Conservation (phyloP, 768 basidiomycete species). For the Tephrocybe rancida region DNA sequence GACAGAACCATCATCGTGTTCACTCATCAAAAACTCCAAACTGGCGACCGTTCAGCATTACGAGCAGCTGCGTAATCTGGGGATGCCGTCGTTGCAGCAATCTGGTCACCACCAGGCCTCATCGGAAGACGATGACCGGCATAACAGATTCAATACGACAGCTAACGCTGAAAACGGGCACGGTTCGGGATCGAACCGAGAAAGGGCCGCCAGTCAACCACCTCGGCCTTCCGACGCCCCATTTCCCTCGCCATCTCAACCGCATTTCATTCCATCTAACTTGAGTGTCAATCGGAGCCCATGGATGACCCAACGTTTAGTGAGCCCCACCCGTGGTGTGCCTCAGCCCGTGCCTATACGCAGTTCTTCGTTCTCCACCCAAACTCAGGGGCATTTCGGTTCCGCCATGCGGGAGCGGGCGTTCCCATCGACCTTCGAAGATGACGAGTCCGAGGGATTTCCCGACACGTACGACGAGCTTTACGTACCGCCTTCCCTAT, state of each 20-base stretch:
- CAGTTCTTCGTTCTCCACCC: slow-evolving; percentile 67
- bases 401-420: slow-evolving; percentile 67
- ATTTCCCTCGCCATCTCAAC: slow-evolving; percentile 55
- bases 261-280: slow-evolving; percentile 51
- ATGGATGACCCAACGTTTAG: slow-evolving; percentile 49
- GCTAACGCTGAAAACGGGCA: slow-evolving; percentile 42
- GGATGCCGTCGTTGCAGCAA: slow-evolving; percentile 30
- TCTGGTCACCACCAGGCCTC: slow-evolving; percentile 30
- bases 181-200: slow-evolving; percentile 49
- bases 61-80: slow-evolving; percentile 22
- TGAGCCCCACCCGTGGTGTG: slow-evolving; percentile 43
- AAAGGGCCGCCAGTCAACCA: slow-evolving; percentile 73
- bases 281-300: slow-evolving; percentile 42
- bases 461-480: slow-evolving; percentile 67
- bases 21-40: slow-evolving; percentile 12
- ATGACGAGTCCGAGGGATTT: slow-evolving; percentile 71
- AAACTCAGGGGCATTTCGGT: slow-evolving; percentile 56
- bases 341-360: slow-evolving; percentile 61
- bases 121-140: slow-evolving; percentile 59
- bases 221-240: slow-evolving; percentile 52
- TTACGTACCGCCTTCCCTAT: slow-evolving; percentile 46
- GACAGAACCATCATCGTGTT: slow-evolving; percentile 17
- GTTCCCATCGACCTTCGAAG: slow-evolving; percentile 80
- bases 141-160: slow-evolving; percentile 56
- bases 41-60: slow-evolving; percentile 26